Conservation (phyloP, 179 eudicot genomes). For the Camellia oleifera region DNA sequence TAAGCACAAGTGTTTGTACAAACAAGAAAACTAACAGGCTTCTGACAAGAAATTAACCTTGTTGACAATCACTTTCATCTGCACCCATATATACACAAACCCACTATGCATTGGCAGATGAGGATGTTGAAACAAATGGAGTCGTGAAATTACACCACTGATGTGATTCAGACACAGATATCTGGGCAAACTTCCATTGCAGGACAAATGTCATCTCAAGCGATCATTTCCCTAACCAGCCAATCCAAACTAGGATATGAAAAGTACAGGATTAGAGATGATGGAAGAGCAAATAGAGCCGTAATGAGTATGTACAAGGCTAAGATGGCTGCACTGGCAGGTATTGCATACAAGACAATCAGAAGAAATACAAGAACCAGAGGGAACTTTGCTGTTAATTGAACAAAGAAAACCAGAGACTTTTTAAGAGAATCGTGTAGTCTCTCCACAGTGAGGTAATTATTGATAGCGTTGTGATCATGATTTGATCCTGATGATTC, state of each 20-base stretch:
- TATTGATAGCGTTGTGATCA: constrained; percentile 5
- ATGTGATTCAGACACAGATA: neutral
- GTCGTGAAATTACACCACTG: neutral
- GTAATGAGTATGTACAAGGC: constrained; percentile 43
- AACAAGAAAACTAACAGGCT: neutral
- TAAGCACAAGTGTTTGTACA: neutral
- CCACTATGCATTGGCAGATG: neutral
- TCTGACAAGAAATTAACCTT: neutral
- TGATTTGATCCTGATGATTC: constrained; percentile 22
- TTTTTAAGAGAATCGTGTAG: constrained; percentile 27
- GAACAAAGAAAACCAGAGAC: constrained; percentile 35
- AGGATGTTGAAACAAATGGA: constrained; percentile 4
- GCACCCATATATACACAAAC: neutral
- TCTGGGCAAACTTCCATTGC: neutral
- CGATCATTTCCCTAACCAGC: constrained; percentile 44
- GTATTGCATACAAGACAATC: constrained; percentile 36
- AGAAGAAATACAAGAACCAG: constrained; percentile 40
- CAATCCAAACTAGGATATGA: constrained; percentile 53
- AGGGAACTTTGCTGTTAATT: constrained; percentile 44
- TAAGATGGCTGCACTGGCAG: constrained; percentile 45
- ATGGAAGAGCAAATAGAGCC: constrained; percentile 39
- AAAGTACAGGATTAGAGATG: constrained; percentile 46
- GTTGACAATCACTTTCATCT: neutral
- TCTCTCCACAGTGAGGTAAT: constrained; percentile 20
- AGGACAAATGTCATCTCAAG: constrained; percentile 15